Evolutionary conservation across 352 stramenopile genomes (phyloP).

Genomic region (Saprolegnia diclina): DNA sequence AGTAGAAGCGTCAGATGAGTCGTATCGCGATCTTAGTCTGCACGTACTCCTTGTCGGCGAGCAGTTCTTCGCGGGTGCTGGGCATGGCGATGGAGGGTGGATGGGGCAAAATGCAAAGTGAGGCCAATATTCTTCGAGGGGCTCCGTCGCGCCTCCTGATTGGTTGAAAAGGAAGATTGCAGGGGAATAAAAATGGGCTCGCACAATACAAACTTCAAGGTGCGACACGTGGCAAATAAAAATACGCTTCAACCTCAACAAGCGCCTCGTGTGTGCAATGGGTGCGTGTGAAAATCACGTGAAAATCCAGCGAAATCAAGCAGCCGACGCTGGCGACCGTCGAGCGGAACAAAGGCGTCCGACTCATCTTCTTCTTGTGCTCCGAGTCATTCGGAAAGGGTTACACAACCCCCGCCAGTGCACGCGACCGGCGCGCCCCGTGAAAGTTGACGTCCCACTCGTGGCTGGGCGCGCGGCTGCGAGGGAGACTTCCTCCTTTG

Average conservation of each 20-base stretch:
- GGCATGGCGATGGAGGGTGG: background rate
- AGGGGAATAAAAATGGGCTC: slow-evolving; percentile 2
- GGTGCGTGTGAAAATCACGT: background rate
- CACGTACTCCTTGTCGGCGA: slow-evolving; percentile 5
- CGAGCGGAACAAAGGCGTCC: background rate
- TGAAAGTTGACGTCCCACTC: no score
- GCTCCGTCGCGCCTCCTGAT: background rate
- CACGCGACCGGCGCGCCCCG: no score
- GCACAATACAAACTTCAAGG: slow-evolving; percentile 19
- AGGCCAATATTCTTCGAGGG: background rate
- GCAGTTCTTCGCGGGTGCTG: background rate
- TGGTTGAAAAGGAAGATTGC: background rate
- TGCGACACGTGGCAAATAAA: slow-evolving; percentile 1
- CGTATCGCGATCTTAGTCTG: background rate
- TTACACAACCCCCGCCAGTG: no score
- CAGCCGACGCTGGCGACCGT: background rate
- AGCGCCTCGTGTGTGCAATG: background rate
- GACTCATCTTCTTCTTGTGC: no score
- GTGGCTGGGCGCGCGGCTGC: no score
- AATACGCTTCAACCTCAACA: slow-evolving; percentile 7
- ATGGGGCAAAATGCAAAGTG: slow-evolving; percentile 12
- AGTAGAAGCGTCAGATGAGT: background rate
- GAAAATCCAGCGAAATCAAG: slow-evolving; percentile 17
- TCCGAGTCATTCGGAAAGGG: no score
- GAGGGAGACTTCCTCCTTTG: no score